phyloP scores from a whole-genome alignment of 2,329 filamentous ascomycete genomes.

The Dactylellina leptospora region DNA sequence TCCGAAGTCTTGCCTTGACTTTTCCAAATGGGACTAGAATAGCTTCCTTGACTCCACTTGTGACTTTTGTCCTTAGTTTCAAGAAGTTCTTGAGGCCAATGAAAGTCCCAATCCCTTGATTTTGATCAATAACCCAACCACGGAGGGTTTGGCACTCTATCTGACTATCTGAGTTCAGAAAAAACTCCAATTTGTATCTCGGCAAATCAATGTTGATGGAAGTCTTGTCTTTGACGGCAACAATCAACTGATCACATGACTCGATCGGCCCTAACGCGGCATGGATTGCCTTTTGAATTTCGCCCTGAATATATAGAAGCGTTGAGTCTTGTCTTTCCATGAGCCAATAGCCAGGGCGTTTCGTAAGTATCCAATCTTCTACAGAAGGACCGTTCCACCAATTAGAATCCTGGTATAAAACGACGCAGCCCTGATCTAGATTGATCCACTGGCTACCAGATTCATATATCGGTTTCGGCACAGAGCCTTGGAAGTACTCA shows the following conservation, averaged over 20 bases:
- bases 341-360: not conserved
- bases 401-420: slow-evolving; percentile 4
- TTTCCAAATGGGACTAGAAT: slow-evolving; percentile 21
- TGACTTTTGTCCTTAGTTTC: slow-evolving; percentile 60
- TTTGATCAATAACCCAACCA: slow-evolving; percentile 64
- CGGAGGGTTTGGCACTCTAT: slow-evolving; percentile 65
- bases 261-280: not conserved
- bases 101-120: slow-evolving; percentile 64
- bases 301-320: slow-evolving; percentile 2
- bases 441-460: slow-evolving; percentile 35
- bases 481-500: not conserved
- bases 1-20: not conserved
- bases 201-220: slow-evolving; percentile 63
- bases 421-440: not conserved
- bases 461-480: not conserved
- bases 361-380: slow-evolving; percentile 9
- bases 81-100: slow-evolving; percentile 65
- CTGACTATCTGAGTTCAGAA: slow-evolving; percentile 56
- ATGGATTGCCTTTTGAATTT: not conserved
- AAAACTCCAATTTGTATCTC: slow-evolving; percentile 64
- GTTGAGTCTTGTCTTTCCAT: not conserved
- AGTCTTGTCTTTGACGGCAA: not conserved
- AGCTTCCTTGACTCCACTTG: slow-evolving; percentile 56
- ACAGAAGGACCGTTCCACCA: not conserved
- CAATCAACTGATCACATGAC: not conserved